Base-by-base conservation (phyloP, 1,139 yeast genomes). In the Magnusiomyces magnusii region DNA sequence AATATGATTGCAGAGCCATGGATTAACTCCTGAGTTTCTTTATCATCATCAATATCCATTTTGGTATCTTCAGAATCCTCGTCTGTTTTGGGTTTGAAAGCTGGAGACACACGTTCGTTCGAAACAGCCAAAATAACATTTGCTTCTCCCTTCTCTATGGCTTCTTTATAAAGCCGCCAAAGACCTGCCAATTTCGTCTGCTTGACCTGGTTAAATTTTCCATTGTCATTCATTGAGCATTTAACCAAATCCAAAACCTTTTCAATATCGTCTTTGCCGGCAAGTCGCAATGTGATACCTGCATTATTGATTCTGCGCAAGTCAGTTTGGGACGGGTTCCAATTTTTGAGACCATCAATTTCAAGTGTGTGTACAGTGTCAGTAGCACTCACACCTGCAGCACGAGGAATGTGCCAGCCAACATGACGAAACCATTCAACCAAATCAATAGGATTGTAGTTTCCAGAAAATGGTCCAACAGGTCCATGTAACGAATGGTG, bases 291-390 rank as follows among this genome's bases (percentile, higher is more conserved):
- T n/a, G 5, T 28, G 21, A 49, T 49, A 2, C 36, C 36, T 24
- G 51, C 31, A 3, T 28, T 49, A 21, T 19, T 27, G 21, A 27
- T 19, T 17, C 23, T 28, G 36, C 36, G 51, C 21, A 49, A 28
- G 24, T 49, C 51, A 9, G 3, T 49, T 17, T 3, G 7, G 21
- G 7, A 27, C 25, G 49, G 49, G 25, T 9, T 27, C 51, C 51
- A 49, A 9, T 5, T 28, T 17, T 49, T 25, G 7, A 49, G 36
- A 17, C 36, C 36, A 28, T 25, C 31, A 15, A 49, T 49, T 49
- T 49, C 36, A 17, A 49, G 85, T 84, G 63, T 82, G n/a, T 49
- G 51, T 10, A 49, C 51, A 49, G 51, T 49, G n/a, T 49, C 51
- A 3, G 21, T 51, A 19, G 53, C 53, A 19, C 42, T 50, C 7